Percentiles rank a stretch among this genome's conserved stretches.
Conservation (phyloP, 2,329 filamentous ascomycete species). For the Colletotrichum australisinense region DNA sequence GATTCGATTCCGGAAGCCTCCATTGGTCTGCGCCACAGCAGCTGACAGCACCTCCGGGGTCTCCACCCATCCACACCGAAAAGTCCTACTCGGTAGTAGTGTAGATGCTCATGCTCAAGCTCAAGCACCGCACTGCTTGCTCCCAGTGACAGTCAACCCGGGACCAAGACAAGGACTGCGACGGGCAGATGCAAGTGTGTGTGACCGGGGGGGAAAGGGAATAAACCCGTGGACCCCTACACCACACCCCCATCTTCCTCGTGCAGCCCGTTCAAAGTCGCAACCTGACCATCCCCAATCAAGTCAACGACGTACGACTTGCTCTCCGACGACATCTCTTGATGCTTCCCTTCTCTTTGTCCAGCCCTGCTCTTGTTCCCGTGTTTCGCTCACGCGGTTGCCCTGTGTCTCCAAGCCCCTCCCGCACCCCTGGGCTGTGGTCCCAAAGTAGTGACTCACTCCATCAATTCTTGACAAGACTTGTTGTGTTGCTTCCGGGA, state of each 20-base stretch:
- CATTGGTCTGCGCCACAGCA: conserved; percentile 53
- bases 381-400: conserved; percentile 27
- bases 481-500: not conserved
- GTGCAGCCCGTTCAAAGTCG: conserved; percentile 1
- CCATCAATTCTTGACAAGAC: not conserved
- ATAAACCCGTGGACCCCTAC: conserved; percentile 16
- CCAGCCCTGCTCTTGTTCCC: conserved; percentile 22
- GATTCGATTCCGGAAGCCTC: conserved; percentile 6
- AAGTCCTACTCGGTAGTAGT: not conserved
- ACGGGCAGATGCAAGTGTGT: not conserved
- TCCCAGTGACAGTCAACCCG: not conserved
- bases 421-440: not conserved
- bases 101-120: not conserved
- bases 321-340: conserved; percentile 2
- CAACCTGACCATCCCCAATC: conserved; percentile 20
- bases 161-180: not conserved
- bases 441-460: conserved; percentile 22
- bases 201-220: not conserved
- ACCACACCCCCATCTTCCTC: not conserved
- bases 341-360: not conserved
- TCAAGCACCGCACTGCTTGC: not conserved
- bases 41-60: conserved; percentile 47
- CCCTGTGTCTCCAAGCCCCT: not conserved
- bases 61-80: conserved; percentile 40
- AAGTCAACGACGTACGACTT: conserved; percentile 28